Base-by-base conservation (phyloP, 106 monocot species). In the Apostasia ramifera region DNA sequence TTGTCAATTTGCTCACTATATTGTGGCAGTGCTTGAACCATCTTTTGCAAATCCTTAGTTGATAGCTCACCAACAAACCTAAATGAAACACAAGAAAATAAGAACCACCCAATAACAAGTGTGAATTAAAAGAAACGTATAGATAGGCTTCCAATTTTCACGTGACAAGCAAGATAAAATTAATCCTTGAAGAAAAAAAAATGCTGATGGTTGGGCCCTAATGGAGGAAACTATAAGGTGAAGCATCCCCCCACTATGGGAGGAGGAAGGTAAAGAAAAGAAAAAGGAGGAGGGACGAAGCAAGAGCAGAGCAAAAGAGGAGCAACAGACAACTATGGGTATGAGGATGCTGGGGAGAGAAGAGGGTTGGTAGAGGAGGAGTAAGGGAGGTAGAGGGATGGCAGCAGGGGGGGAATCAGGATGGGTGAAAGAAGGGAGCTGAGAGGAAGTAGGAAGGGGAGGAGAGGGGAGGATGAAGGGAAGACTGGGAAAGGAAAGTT, bases 11-110 rank as follows among this genome's bases (percentile, higher is more conserved):
- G 65, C 11, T 68, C 67, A 2, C 41, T 68, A 40, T 68, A 68
- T 68, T 68, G 67, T 37, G 67, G 67, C 26, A 68, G 53, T 53
- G 63, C 66, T 61, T 72, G 71, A 61, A 72, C 71, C 61, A 72
- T 50, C 57, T 52, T 72, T 51, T 72, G 71, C 61, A 72, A 61
- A 72, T 72, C 71, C 37, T 40, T 72, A 40, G 71, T 72, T 51
- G 71, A 72, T 9, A 72, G 52, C 45, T 72, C 71, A 41, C 71
- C 61, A 44, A 40, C 61, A 65, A 47, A 46, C 12, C 65, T 65
- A 26, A 65, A 65, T 48, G 12, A 26, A 62, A 65, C 15, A 0
- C 8, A 47, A 65, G 48, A 65, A 48, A 65, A 50, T 50, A 47
- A 65, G 48, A 65, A 48, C 47, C 26, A 47, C 3, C 9, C 13